A percentile compares a stretch with the other conserved stretches of the same genome.
phyloP scores from a whole-genome alignment of 805 yeast genomes.

The Cyberlindnera bimundalis region DNA sequence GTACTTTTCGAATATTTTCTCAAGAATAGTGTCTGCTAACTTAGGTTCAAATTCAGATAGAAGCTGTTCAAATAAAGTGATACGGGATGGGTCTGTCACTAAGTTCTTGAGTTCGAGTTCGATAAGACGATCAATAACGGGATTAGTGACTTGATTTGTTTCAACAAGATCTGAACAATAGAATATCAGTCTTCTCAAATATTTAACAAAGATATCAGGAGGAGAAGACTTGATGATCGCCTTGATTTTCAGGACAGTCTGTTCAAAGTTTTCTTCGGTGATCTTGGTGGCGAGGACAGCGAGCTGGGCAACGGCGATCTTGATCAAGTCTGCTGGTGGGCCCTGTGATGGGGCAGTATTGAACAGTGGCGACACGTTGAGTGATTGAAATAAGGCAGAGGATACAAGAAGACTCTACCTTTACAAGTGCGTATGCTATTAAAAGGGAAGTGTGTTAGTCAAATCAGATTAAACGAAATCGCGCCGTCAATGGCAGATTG shows the following conservation, averaged over 20 bases:
- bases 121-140: conserved; percentile 22
- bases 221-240: conserved; percentile 37
- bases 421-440: not conserved
- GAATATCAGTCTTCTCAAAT: conserved; percentile 31
- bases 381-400: conserved; percentile 1
- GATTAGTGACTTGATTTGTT: conserved; percentile 23
- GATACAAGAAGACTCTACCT: not conserved
- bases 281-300: conserved; percentile 47
- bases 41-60: conserved; percentile 26
- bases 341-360: conserved; percentile 21
- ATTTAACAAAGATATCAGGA: conserved; percentile 33
- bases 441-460: not conserved
- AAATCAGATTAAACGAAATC: no score
- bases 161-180: conserved; percentile 29
- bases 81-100: conserved; percentile 12
- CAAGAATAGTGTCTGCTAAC: conserved; percentile 28
- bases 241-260: conserved; percentile 43
- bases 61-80: conserved; percentile 11
- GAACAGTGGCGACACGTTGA: conserved; percentile 14
- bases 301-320: conserved; percentile 49
- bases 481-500: no score
- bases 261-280: conserved; percentile 37
- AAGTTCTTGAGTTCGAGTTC: conserved; percentile 26
- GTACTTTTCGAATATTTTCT: conserved; percentile 30
- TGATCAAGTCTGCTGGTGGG: conserved; percentile 18